A percentile compares a stretch with the other conserved stretches of the same genome.
These are phyloP conservation scores for Amphicarpaea edgeworthii DNA, from an alignment of 306 rosid species.

Conservation along the genomic window DNA sequence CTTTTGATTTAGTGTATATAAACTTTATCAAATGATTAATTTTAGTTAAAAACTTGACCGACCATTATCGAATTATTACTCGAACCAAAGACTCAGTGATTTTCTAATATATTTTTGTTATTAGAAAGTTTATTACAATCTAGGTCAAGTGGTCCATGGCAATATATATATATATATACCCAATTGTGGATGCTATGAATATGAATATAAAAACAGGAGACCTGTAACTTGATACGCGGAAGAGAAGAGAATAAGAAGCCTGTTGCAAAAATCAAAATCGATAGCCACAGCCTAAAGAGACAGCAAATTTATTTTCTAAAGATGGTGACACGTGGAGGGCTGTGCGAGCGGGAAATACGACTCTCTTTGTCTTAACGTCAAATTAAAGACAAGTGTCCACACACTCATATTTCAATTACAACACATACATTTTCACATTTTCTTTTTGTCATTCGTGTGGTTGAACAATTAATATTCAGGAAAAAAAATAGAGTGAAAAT, in stretches of 20 bases:
- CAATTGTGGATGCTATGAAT: neutral
- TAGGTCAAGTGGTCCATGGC: slow-evolving; percentile 7
- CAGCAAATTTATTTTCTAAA: neutral
- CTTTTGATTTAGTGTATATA: too few relatives aligned
- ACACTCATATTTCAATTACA: neutral
- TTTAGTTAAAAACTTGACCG: too few relatives aligned
- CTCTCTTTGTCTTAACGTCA: neutral
- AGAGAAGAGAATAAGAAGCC: neutral
- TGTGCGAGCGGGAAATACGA: neutral
- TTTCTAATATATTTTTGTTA: too few relatives aligned
- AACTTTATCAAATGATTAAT: too few relatives aligned
- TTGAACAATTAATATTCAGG: neutral
- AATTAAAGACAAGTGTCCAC: slow-evolving; percentile 32
- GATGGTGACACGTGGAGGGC: slow-evolving; percentile 6
- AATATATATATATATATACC: neutral
- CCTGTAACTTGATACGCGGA: neutral
- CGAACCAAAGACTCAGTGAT: too few relatives aligned
- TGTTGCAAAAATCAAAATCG: neutral
- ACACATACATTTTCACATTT: too few relatives aligned
- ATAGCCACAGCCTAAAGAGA: neutral
- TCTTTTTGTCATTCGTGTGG: neutral
- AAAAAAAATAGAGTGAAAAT: neutral
- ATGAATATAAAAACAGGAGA: neutral
- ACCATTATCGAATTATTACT: too few relatives aligned
- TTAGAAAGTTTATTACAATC: neutral